Conservation (phyloP, 2,329 filamentous ascomycete genomes). For the Cladosporium oxysporum region DNA sequence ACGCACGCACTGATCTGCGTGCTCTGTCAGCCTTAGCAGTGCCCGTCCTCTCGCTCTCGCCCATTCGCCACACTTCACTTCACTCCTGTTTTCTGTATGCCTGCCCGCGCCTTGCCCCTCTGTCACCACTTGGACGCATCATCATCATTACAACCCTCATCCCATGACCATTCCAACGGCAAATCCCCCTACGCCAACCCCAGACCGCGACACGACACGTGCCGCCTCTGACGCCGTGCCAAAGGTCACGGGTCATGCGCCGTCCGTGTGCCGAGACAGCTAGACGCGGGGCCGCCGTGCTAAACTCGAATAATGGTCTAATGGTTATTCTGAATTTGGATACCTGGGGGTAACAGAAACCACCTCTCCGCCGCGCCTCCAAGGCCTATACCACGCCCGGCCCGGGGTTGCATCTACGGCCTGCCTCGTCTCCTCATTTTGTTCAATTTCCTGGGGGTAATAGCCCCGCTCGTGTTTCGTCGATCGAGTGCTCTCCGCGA, state of each 20-base stretch:
- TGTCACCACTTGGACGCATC: background rate
- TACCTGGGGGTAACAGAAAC: constrained; percentile 24
- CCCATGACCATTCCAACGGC: constrained; percentile 5
- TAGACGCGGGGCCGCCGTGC: constrained; percentile 2
- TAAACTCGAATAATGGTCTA: background rate
- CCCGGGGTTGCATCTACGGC: background rate
- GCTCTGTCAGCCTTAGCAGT: background rate
- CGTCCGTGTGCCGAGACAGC: constrained; percentile 5
- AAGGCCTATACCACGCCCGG: constrained; percentile 5
- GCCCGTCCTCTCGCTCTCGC: background rate
- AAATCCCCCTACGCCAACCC: constrained; percentile 1
- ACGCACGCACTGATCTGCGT: background rate
- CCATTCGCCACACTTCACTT: constrained; percentile 2
- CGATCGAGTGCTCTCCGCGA: background rate
- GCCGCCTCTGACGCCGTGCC: constrained; percentile 8
- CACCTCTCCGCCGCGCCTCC: background rate
- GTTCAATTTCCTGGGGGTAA: constrained; percentile 38
- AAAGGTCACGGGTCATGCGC: background rate
- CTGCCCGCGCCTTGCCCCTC: background rate
- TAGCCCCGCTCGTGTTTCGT: constrained; percentile 17
- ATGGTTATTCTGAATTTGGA: background rate
- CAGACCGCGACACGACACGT: constrained; percentile 11
- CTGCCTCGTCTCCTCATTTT: constrained; percentile 2
- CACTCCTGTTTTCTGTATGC: background rate
- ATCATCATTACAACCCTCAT: background rate